phyloP scores from a whole-genome alignment of 2,329 filamentous ascomycete genomes.

The Phialemoniopsis sp. region DNA sequence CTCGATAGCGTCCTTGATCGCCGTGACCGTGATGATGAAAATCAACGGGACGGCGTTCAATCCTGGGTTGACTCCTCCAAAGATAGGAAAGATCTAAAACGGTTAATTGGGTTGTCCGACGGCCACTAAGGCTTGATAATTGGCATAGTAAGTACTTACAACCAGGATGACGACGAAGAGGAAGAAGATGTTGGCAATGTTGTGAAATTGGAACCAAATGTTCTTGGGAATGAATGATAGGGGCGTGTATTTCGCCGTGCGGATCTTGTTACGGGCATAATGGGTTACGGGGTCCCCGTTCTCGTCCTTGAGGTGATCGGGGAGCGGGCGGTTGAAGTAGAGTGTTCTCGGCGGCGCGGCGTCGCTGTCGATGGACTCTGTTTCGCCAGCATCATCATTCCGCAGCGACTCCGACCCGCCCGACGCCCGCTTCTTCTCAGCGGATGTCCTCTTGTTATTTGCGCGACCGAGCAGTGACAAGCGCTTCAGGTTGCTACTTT shows the following conservation, averaged over 20 bases:
- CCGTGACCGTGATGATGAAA: constrained; percentile 82
- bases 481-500: constrained; percentile 74
- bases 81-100: constrained; percentile 89
- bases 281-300: constrained; percentile 67
- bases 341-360: constrained; percentile 51
- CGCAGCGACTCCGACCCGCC: constrained; percentile 23
- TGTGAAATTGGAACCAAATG: constrained; percentile 96
- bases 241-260: constrained; percentile 95
- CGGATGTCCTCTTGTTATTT: constrained; percentile 54
- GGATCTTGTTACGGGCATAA: constrained; percentile 91
- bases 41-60: constrained; percentile 89
- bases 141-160: constrained; percentile 53
- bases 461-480: constrained; percentile 77
- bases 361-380: constrained; percentile 29
- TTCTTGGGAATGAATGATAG: constrained; percentile 96
- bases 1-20: constrained; percentile 92
- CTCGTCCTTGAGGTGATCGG: constrained; percentile 70
- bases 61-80: constrained; percentile 86
- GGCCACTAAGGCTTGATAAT: constrained; percentile 2
- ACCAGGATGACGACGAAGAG: constrained; percentile 91
- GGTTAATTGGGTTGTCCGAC: constrained; percentile 7
- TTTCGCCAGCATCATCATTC: constrained; percentile 26
- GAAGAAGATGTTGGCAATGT: constrained; percentile 98
- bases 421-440: constrained; percentile 63
- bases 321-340: constrained; percentile 84